A percentile compares a stretch with the other conserved stretches of the same genome.
phyloP scores from a whole-genome alignment of 2,329 filamentous ascomycete species.

The Ambrosiella xylebori region DNA sequence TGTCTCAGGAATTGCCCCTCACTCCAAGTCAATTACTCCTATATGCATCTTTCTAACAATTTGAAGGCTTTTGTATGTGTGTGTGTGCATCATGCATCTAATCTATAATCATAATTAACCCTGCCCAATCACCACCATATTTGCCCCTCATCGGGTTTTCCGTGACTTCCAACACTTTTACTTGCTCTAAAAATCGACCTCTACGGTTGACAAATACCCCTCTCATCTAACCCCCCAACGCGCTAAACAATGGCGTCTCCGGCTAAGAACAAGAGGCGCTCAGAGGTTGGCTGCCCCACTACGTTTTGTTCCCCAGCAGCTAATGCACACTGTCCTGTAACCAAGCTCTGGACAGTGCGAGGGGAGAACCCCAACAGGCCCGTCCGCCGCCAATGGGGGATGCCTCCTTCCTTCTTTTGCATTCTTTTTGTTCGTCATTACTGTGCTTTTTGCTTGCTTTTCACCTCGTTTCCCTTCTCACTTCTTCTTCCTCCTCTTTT shows the following conservation, averaged over 20 bases:
- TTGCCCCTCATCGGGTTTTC: no score
- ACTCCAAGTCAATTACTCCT: no score
- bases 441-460: slow-evolving; percentile 17
- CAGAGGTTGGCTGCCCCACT: not conserved
- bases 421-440: slow-evolving; percentile 9
- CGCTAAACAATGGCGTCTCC: not conserved
- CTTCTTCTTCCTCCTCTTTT: slow-evolving; percentile 13
- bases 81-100: no score
- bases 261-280: not conserved
- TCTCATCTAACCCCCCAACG: not conserved
- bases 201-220: not conserved
- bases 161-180: no score
- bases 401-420: slow-evolving; percentile 8
- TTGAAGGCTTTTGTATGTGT: no score
- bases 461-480: slow-evolving; percentile 14
- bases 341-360: not conserved
- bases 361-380: not conserved
- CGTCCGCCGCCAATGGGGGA: not conserved
- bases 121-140: no score
- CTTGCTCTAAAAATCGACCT: not conserved
- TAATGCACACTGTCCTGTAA: slow-evolving; percentile 1
- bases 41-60: no score
- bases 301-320: not conserved
- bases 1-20: no score
- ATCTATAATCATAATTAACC: no score